A percentile compares a stretch with the other conserved stretches of the same genome.
These are phyloP conservation scores for Hypericum androsaemum DNA, from an alignment of 345 rosid species.

Conservation along the genomic window DNA sequence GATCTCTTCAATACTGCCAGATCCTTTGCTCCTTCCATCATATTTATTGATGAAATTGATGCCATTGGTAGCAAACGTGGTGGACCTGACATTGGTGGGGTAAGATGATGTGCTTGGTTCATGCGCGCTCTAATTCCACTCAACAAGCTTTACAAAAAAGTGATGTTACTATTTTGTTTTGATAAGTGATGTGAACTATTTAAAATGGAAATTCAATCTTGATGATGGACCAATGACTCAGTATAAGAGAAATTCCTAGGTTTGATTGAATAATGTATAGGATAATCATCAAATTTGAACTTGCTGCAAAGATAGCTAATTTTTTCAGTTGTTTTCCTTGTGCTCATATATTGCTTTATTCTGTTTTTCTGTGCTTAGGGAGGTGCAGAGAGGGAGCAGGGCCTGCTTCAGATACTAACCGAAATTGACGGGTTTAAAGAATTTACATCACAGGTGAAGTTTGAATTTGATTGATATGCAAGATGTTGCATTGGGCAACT, in stretches of 20 bases:
- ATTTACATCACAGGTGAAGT: conserved; percentile 69
- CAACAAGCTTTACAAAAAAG: no score
- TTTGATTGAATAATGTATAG: no score
- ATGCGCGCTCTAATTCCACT: no score
- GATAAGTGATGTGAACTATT: no score
- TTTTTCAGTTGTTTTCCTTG: background rate
- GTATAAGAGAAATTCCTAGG: no score
- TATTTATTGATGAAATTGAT: conserved; percentile 95
- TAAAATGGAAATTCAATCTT: no score
- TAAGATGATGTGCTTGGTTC: conserved; percentile 25
- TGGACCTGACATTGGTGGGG: conserved; percentile 98
- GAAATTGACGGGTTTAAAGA: conserved; percentile 98
- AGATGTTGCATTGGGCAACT: conserved; percentile 9
- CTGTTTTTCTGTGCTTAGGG: conserved; percentile 38
- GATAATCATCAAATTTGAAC: conserved; percentile 4
- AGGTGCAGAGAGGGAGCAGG: conserved; percentile 98
- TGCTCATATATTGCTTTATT: background rate
- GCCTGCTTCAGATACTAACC: conserved; percentile 89
- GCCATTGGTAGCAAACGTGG: conserved; percentile 98
- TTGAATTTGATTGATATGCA: conserved; percentile 8
- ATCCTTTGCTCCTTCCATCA: conserved; percentile 86
- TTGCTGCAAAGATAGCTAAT: background rate
- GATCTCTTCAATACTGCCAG: conserved; percentile 91
- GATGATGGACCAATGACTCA: no score
- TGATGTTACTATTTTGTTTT: no score